Conservation (phyloP, 1,284 basidiomycete genomes). For the Coniferiporia weirii region DNA sequence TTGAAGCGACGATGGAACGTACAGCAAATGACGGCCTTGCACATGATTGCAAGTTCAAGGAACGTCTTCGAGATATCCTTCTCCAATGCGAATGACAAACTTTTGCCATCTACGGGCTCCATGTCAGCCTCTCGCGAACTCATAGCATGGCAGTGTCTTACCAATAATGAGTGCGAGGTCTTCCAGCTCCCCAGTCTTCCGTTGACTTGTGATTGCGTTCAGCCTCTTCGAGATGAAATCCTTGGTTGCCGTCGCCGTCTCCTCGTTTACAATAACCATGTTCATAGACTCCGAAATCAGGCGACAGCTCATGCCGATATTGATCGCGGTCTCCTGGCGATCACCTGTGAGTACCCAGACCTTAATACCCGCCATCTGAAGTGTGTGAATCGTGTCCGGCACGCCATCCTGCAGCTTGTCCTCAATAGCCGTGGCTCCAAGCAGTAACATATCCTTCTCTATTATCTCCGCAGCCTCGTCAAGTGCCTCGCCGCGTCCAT, state of each 20-base stretch:
- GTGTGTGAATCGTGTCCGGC: constrained; percentile 94
- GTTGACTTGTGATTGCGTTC: constrained; percentile 88
- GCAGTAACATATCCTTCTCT: constrained; percentile 87
- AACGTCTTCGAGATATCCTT: constrained; percentile 88
- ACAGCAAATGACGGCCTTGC: constrained; percentile 99
- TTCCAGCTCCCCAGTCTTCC: constrained; percentile 86
- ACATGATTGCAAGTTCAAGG: constrained; percentile 94
- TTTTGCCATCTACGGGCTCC: constrained; percentile 82
- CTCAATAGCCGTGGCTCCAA: constrained; percentile 98
- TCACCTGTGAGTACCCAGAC: constrained; percentile 99
- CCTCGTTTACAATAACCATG: constrained; percentile 92
- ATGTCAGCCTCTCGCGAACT: background rate
- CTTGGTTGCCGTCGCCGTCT: constrained; percentile 74
- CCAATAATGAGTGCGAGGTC: constrained; percentile 95
- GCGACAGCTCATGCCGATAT: constrained; percentile 96
- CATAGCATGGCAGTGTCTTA: constrained; percentile 29
- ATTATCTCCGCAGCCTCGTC: constrained; percentile 95
- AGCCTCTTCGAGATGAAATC: constrained; percentile 87
- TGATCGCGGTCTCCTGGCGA: constrained; percentile 98
- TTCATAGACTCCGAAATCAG: constrained; percentile 99
- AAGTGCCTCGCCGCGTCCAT: constrained; percentile 88
- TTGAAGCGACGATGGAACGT: constrained; percentile 27
- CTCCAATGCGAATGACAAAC: constrained; percentile 87
- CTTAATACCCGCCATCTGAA: constrained; percentile 98
- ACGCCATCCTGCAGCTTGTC: constrained; percentile 99